A percentile compares a stretch with the other conserved stretches of the same genome.
These are phyloP conservation scores for Phyllosticta capitalensis DNA, from an alignment of 2,329 filamentous ascomycete species.

Conservation along the genomic window DNA sequence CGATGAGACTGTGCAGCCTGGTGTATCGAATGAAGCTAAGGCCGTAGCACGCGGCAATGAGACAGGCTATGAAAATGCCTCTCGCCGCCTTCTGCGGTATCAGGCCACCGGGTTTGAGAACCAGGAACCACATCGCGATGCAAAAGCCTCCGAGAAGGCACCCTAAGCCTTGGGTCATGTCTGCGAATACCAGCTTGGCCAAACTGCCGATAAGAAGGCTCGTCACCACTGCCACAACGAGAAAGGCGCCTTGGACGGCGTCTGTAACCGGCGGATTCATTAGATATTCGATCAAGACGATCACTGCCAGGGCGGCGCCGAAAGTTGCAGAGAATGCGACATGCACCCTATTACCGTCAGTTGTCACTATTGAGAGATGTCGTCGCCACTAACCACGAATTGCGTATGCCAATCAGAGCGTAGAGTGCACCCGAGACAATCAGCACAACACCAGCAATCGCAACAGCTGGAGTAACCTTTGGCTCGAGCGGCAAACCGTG, in stretches of 20 bases:
- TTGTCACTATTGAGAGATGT: background rate
- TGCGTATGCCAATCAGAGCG: constrained; percentile 72
- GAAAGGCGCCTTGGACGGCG: constrained; percentile 74
- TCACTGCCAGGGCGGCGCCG: constrained; percentile 61
- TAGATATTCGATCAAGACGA: constrained; percentile 79
- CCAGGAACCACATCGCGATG: constrained; percentile 82
- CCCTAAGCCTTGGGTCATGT: constrained; percentile 75
- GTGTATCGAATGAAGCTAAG: constrained; percentile 62
- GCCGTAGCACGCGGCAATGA: constrained; percentile 59
- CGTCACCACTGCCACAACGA: constrained; percentile 66
- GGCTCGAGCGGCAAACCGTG: constrained; percentile 60
- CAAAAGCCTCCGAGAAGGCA: constrained; percentile 83
- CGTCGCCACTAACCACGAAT: constrained; percentile 44
- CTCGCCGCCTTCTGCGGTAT: constrained; percentile 53
- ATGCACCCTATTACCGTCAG: constrained; percentile 25
- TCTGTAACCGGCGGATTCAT: constrained; percentile 69
- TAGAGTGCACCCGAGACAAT: constrained; percentile 63
- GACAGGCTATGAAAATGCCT: constrained; percentile 64
- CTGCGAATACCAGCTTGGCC: constrained; percentile 65
- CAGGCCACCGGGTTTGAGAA: constrained; percentile 65
- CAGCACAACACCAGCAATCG: constrained; percentile 67
- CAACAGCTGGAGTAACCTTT: constrained; percentile 68
- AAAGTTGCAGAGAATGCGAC: constrained; percentile 59
- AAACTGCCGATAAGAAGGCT: constrained; percentile 64
- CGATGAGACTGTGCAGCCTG: constrained; percentile 67